phyloP scores from a whole-genome alignment of 345 rosid genomes.

The Moricandia arvensis region DNA sequence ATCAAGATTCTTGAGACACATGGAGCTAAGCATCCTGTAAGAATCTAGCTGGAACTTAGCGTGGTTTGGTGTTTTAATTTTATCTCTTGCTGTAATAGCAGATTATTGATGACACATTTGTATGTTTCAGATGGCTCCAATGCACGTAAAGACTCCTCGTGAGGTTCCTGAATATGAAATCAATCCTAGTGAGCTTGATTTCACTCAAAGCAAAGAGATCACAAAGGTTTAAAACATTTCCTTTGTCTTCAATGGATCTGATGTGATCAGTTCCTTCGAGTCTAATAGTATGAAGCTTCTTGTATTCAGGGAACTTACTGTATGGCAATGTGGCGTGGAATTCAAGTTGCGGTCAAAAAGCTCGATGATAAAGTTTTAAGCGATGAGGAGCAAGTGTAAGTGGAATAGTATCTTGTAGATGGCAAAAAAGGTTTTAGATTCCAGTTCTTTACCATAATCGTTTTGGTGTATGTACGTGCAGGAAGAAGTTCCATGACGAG shows the following conservation, averaged over 20 bases:
- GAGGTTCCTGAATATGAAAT: constrained; percentile 97
- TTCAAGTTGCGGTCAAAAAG: constrained; percentile 82
- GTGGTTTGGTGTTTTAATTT: neutral
- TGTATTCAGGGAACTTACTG: constrained; percentile 75
- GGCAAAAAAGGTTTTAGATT: neutral
- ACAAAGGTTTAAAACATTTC: constrained; percentile 51
- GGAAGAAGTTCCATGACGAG: constrained; percentile 83
- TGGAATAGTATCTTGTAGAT: neutral
- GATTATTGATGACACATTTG: neutral
- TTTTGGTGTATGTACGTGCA: constrained; percentile 34
- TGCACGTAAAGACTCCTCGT: constrained; percentile 81
- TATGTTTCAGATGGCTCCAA: constrained; percentile 69
- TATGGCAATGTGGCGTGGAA: constrained; percentile 91
- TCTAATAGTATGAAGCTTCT: neutral
- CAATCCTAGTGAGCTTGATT: constrained; percentile 67
- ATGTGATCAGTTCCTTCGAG: neutral
- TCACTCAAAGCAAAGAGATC: constrained; percentile 69
- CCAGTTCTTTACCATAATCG: neutral
- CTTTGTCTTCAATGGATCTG: neutral
- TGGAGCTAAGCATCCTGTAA: constrained; percentile 82
- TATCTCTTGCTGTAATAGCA: too few relatives aligned
- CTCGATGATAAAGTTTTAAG: constrained; percentile 68
- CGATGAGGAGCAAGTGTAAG: constrained; percentile 89
- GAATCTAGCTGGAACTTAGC: constrained; percentile 17
- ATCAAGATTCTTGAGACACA: constrained; percentile 70